Evolutionary conservation across 1,139 yeast species (phyloP), one percentile per base, ranked within the genome.

Genomic region (Eremothecium cymbalariae): DNA sequence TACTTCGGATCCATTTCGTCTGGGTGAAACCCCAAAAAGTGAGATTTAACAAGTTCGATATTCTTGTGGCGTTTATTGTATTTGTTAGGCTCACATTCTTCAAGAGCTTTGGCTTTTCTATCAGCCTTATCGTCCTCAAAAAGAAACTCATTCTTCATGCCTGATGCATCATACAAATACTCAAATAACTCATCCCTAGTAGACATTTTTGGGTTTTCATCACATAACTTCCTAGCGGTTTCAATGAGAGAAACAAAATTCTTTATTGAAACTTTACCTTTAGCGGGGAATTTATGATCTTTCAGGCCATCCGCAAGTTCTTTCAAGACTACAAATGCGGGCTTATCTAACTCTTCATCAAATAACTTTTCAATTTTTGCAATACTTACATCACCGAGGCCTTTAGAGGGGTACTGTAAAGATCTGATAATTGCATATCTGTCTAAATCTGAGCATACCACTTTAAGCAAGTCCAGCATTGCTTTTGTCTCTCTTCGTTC

Each of bases 401-500:
- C 90, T 37, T 80, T 61, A 22, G 75, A 66, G 0, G 90, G 90
- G 33, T 63, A 65, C 32, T 70, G 69, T 22, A 86, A 47, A 0
- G 80, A 67, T 25, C 84, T 61, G 17, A 72, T 43, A 24, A 73
- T 62, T 0, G 94, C 83, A 19, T 72, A 54, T 36, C 72, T 62
- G 50, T 83, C 94, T 34, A 59, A 55, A 12, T 68, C 71, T 25
- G 77, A 72, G 3, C 72, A 65, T 8, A 82, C 63, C 1, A 76
- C 72, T 33, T 83, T 65, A 19, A 90, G 52, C 44, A 78, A 74
- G 50, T 78, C 83, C 32, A 86, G 42, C 36, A 83, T 64, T 0
- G 72, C 62, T 13, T 66, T 62, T 9, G 84, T 77, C 51, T 84
- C 95, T 39, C 70, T 71, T 22, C 82, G 60, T 26, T 82, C 86